Base-by-base conservation (phyloP, 1,284 basidiomycete genomes). In the Puccinia coronata region DNA sequence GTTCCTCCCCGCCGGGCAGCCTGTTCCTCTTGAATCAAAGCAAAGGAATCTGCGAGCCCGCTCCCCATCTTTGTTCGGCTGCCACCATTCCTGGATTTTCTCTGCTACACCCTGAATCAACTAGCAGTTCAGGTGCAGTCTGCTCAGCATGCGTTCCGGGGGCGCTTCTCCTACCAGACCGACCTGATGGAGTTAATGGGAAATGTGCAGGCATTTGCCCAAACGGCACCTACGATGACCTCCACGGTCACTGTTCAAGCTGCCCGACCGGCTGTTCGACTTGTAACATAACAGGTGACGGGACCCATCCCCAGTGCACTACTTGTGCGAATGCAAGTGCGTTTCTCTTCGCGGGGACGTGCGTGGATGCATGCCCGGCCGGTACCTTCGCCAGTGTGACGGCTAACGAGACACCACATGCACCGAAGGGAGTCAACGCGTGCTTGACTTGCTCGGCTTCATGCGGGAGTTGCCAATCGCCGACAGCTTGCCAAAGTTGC, bases 81-180 rank as follows among this genome's bases (percentile, higher is more conserved):
- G 57, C 74, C 41, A 31, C 43, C 18, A 63, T 77, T 51, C 74
- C 74, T 77, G 74, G 74, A n/a, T 77, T 77, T 43, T 77, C 74
- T 49, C 36, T 65, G 28, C 47, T 39, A 9, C 51, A 55, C 51
- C 43, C 43, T 28, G 61, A 28, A 36, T 77, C 61, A 28, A 65
- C 25, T 31, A 51, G 59, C 23, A 63, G 41, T 65, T 31, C 25
- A 9, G 43, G 59, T 14, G 43, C 74, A 23, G 74, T 55, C 28
- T 77, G 74, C 41, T 77, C 74, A 25, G 57, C 63, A 55, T 77
- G 61, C 74, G 74, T 51, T 23, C 23, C 36, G n/a, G 74, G 55
- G 51, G 57, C 74, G 12, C 63, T 77, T 51, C 61, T 77, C 36
- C 36, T 77, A 53, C 74, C 74, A 20, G 47, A 34, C 36, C 36